Base-by-base conservation (phyloP, 2,329 filamentous ascomycete genomes). In the Hypoxylon sp. region DNA sequence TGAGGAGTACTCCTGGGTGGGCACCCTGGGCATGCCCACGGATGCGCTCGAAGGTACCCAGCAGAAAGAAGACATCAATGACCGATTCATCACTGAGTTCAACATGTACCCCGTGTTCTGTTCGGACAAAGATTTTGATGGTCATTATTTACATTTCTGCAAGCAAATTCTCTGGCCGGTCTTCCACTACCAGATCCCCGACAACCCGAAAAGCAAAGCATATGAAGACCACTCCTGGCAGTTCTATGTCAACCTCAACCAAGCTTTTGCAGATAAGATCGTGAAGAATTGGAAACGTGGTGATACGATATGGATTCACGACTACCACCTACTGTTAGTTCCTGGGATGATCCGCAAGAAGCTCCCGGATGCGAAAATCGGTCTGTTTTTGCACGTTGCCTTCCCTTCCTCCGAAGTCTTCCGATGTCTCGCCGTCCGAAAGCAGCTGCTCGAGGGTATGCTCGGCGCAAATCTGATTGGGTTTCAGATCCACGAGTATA, bases 151-250 rank as follows among this genome's bases (percentile, higher is more conserved):
- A 11, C 94, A 97, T 79, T 98, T 96, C 77, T 97, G 94, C 89
- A 98, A 98, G 82, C 93, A 95, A 75, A 97, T 98, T 59, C 84
- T 98, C 5, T 98, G 95, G 95, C 95, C 95, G 0, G 94, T 97
- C 65, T 97, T 98, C 79, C 94, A 98, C 80, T 98, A 98, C 78
- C 94, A 97, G 79, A 97, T 98, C 64, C 96, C 95, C 0, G 96
- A 98, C 77, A 96, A 97, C 76, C 95, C 95, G 25, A 97, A 97
- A 84, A 97, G 94, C 87, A 98, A 98, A 79, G 95, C 95, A 0
- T 98, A 97, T 78, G 91, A 97, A 78, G 95, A 98, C 73, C 94
- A 98, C 79, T 97, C 94, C 0, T 98, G 94, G 93, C 87, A 94
- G 71, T 97, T 93, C 82, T 98, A 98, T 74, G 91, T 94, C 76